A percentile compares a stretch with the other conserved stretches of the same genome.
Conservation (phyloP, 1,284 basidiomycete species). For the Sanguinoderma infundibulare region DNA sequence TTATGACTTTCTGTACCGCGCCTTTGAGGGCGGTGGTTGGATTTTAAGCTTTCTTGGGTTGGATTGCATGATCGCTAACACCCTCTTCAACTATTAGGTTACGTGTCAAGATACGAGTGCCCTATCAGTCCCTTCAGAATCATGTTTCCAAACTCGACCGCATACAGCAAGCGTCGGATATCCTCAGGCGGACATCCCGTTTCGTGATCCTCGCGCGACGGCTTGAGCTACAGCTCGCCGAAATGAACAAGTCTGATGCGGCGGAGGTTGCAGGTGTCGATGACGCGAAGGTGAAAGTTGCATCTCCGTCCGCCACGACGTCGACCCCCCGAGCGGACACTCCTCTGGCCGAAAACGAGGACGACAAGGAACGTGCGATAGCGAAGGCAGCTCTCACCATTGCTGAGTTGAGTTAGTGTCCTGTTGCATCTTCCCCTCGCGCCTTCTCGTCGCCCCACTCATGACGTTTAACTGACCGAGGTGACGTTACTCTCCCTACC, state of each 20-base stretch:
- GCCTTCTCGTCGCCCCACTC: background rate
- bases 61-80: background rate
- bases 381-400: constrained; percentile 91
- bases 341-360: constrained; percentile 51
- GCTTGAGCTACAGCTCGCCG: constrained; percentile 80
- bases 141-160: constrained; percentile 77
- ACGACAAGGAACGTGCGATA: constrained; percentile 84
- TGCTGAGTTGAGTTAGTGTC: constrained; percentile 78
- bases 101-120: constrained; percentile 81
- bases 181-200: constrained; percentile 81
- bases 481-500: constrained; percentile 19
- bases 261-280: constrained; percentile 20
- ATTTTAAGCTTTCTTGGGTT: background rate
- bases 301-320: constrained; percentile 17
- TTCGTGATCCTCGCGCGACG: constrained; percentile 83
- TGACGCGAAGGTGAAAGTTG: constrained; percentile 24
- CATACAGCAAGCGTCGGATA: constrained; percentile 80
- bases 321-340: constrained; percentile 16
- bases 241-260: constrained; percentile 48
- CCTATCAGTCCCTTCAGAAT: constrained; percentile 74
- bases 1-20: no score
- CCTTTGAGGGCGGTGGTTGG: no score
- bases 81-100: constrained; percentile 51
- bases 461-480: background rate
- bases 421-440: background rate